A percentile compares a stretch with the other conserved stretches of the same genome.
Conservation (phyloP, 345 rosid genomes). For the Eucalyptus pauciflora region DNA sequence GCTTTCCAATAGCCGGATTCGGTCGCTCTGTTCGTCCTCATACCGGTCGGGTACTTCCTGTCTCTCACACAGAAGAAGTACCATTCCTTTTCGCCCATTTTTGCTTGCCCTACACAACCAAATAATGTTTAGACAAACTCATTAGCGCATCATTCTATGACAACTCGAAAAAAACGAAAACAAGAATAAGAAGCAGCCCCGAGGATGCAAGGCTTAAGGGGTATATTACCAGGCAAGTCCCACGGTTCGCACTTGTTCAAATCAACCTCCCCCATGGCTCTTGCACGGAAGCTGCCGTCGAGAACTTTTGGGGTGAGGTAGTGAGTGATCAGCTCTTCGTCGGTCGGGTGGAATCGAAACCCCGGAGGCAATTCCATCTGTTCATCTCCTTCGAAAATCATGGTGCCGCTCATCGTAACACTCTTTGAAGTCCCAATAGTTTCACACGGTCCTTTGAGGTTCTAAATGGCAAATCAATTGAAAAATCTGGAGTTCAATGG, state of each 20-base stretch:
- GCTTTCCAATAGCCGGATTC: constrained; percentile 97
- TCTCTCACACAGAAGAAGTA: constrained; percentile 89
- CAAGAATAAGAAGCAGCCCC: neutral
- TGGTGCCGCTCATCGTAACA: neutral
- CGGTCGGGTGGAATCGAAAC: constrained; percentile 87
- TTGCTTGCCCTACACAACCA: constrained; percentile 53
- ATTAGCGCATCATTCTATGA: neutral
- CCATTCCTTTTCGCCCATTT: constrained; percentile 97
- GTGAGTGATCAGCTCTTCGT: constrained; percentile 88
- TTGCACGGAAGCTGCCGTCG: constrained; percentile 38
- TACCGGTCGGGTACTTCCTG: constrained; percentile 85
- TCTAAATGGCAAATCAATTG: neutral
- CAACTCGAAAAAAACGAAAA: neutral
- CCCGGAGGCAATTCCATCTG: constrained; percentile 87
- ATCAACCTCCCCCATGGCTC: constrained; percentile 90
- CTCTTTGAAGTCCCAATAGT: neutral
- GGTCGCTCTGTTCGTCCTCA: constrained; percentile 85
- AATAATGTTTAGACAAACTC: neutral
- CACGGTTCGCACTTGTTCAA: constrained; percentile 95
- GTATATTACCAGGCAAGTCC: constrained; percentile 72
- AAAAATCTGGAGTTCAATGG: neutral
- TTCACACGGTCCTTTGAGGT: neutral
- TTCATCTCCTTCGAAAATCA: constrained; percentile 27
- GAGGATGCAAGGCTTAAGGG: neutral
- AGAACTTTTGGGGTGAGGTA: constrained; percentile 67